Percentiles rank a stretch among this genome's conserved stretches.
phyloP scores from a whole-genome alignment of 257 asterid species.

The Linaria vulgaris region DNA sequence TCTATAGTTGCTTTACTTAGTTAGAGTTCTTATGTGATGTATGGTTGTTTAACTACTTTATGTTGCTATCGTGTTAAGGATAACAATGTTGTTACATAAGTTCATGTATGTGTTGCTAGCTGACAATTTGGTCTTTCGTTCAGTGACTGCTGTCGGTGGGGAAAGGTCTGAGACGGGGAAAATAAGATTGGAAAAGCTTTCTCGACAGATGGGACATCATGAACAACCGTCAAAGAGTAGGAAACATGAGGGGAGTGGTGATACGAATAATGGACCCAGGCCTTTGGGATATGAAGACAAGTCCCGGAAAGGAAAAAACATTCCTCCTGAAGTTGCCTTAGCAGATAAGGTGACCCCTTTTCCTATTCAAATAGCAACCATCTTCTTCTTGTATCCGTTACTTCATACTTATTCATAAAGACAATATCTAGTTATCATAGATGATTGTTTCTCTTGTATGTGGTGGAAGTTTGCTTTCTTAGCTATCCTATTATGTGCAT shows the following conservation, averaged over 20 bases:
- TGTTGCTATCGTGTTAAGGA: background rate
- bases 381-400: constrained; percentile 9
- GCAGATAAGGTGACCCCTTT: constrained; percentile 49
- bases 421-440: background rate
- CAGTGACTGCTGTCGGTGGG: constrained; percentile 36
- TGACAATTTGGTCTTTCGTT: constrained; percentile 23
- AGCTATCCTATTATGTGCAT: background rate
- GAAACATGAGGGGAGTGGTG: constrained; percentile 35
- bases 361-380: constrained; percentile 4
- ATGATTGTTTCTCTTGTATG: background rate
- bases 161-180: constrained; percentile 34
- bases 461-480: background rate
- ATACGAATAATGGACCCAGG: constrained; percentile 34
- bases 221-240: constrained; percentile 39
- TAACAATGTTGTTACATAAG: background rate
- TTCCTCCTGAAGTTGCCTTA: constrained; percentile 34
- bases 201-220: constrained; percentile 37
- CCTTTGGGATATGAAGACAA: constrained; percentile 38
- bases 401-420: background rate
- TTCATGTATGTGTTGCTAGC: constrained; percentile 12
- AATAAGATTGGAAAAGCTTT: constrained; percentile 36
- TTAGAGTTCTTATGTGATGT: constrained; percentile 13
- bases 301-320: constrained; percentile 38
- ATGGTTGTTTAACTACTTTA: background rate
- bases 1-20: constrained; percentile 7